Evolutionary conservation across 1,284 basidiomycete genomes (phyloP), one percentile per base, ranked within the genome.

Genomic region (Puccinia novopanici): DNA sequence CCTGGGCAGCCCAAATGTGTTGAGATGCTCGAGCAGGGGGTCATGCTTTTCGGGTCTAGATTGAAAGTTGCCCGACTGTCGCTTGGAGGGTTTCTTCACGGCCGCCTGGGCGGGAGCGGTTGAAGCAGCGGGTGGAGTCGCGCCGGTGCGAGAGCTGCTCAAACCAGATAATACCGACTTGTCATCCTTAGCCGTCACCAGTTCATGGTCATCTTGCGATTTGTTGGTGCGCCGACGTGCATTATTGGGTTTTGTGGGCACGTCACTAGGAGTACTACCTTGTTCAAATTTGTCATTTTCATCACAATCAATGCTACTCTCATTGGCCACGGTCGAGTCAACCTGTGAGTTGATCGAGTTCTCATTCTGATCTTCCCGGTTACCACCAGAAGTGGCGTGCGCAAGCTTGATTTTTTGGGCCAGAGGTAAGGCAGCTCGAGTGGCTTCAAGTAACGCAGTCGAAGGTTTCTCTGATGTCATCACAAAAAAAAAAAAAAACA

Each of bases 331-430:
- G 22, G 30, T 19, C 12, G 77, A 59, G 5, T 79, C 67, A 6
- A 34, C 48, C 13, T 57, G 52, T 24, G 45, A 70, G 24, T 70
- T 40, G 50, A 48, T 50, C 13, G 70, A 72, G 27, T 34, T 72
- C 10, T 55, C 70, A 72, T 48, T 48, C 12, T 72, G 70, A 55
- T 42, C 42, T 63, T 75, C 73, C 40, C 63, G 75, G 48, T 24
- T 55, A 19, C 45, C 40, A 63, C 34, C 50, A 9, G 65, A 57
- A 30, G 57, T 54, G 42, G 45, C 67, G 57, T 79, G 77, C 40
- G 54, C 77, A 59, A 79, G 77, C n/a, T 79, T 79, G 19, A 72
- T 48, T 63, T 72, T 79, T 30, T 79, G 77, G 50, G 77, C 77
- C 24, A 72, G 68, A 50, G 77, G 68, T n/a, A 79, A 50, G n/a